Evolutionary conservation across 2,329 filamentous ascomycete species (phyloP), one percentile per base, ranked within the genome.

Genomic region (Diaporthe sp.): DNA sequence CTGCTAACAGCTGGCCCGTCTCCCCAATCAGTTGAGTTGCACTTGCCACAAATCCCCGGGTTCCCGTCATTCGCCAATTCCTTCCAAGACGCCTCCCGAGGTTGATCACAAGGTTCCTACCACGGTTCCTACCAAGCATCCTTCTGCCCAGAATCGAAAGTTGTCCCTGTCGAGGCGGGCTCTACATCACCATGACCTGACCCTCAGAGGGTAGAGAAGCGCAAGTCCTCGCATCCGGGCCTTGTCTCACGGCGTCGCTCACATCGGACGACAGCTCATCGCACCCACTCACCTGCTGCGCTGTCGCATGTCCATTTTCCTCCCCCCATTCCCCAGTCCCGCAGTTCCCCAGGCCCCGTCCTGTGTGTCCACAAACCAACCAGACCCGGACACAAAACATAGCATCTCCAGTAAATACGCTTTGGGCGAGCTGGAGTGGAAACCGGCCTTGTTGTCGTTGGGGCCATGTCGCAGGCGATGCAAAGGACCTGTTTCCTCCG

Each of bases 11-110:
- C 39, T 61, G 44, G 44, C 53, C 46, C n/a, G 37, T 19, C 68
- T 31, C 25, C 58, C 55, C 68, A 72, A 58, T 65, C 46, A 58
- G 39, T 37, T 34, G 28, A 60, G 39, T 31, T 12, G 17, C 25
- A 25, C 34, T n/a, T 55, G 37, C 34, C 37, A 46, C 62, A 57
- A 13, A 58, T 28, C 72, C 62, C 62, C 72, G 19, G 72, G 55
- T 34, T 71, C 62, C 44, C n/a, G 60, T 67, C 55, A 73, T 76
- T 76, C 55, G 74, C 62, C 62, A 76, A 74, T 76, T 74, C 74
- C 49, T 75, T n/a, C 60, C 51, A 51, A 44, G 37, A 44, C 37
- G 37, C 13, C 60, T 19, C 37, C 60, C 39, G 19, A 44, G 10
- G 22, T 19, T 42, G 22, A n/a, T 60, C 58, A 22, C 55, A 61